A percentile compares a stretch with the other conserved stretches of the same genome.
These are phyloP conservation scores for Hevea brasiliensis DNA, from an alignment of 345 rosid genomes.

Conservation along the genomic window DNA sequence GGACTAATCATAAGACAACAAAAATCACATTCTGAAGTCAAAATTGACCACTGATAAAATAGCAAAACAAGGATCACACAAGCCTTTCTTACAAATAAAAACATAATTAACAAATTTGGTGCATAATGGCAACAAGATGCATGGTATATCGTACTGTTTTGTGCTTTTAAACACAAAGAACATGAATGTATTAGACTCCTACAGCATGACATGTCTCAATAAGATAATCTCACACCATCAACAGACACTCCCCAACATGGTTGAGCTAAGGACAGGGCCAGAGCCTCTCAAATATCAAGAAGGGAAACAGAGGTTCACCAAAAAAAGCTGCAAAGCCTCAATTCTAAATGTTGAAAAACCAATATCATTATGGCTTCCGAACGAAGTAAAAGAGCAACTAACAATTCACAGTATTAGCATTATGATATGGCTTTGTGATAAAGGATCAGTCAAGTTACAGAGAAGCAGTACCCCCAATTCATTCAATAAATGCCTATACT, in stretches of 20 bases:
- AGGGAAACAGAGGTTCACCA: neutral
- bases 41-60: neutral
- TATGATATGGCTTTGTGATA: neutral
- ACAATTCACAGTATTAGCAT: neutral
- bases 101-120: neutral
- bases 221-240: neutral
- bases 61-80: neutral
- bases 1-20: neutral
- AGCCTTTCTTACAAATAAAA: too few relatives aligned
- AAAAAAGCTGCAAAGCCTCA: neutral
- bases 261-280: neutral
- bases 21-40: neutral
- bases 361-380: neutral
- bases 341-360: neutral
- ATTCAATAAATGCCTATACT: neutral
- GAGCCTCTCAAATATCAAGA: neutral
- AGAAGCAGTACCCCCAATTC: neutral
- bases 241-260: neutral
- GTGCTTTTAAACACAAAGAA: neutral
- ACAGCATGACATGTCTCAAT: neutral
- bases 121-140: neutral
- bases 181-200: neutral
- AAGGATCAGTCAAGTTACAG: too few relatives aligned
- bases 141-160: neutral
- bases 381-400: neutral